Conservation (phyloP, 352 stramenopile species). For the Phytophthora sojae region DNA sequence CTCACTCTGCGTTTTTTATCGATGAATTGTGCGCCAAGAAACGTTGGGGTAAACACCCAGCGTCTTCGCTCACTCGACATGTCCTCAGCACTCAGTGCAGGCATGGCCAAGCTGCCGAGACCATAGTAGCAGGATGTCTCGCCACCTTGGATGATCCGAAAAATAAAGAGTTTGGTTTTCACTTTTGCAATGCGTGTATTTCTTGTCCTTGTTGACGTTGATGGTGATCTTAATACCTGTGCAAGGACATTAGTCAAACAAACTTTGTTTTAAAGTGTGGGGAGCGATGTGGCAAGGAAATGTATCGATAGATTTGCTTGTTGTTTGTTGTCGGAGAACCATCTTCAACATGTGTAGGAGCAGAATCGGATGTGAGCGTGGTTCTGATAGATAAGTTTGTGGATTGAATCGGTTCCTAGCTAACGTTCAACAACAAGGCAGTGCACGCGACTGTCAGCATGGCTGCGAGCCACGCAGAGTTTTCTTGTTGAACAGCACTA, state of each 20-base stretch:
- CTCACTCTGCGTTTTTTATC: conserved; percentile 34
- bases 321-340: background rate
- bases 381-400: conserved; percentile 34
- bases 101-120: conserved; percentile 48
- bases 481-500: conserved; percentile 1
- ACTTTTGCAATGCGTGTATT: background rate
- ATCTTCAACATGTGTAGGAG: conserved; percentile 26
- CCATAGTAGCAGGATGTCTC: conserved; percentile 47
- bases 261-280: too few species aligned
- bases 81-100: conserved; percentile 30
- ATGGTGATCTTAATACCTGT: too few species aligned
- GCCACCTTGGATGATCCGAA: conserved; percentile 45
- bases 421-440: conserved; percentile 29
- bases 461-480: conserved; percentile 8
- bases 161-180: conserved; percentile 41
- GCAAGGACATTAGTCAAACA: too few species aligned
- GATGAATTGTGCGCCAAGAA: conserved; percentile 40
- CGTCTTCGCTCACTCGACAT: conserved; percentile 45
- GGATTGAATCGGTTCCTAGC: conserved; percentile 26
- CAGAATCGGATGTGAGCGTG: conserved; percentile 23
- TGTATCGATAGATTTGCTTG: too few species aligned
- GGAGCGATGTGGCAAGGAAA: too few species aligned
- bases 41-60: conserved; percentile 21
- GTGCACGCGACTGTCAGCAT: conserved; percentile 10
- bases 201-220: background rate